Base-by-base conservation (phyloP, 345 rosid genomes). In the Schrenkiella parvula region DNA sequence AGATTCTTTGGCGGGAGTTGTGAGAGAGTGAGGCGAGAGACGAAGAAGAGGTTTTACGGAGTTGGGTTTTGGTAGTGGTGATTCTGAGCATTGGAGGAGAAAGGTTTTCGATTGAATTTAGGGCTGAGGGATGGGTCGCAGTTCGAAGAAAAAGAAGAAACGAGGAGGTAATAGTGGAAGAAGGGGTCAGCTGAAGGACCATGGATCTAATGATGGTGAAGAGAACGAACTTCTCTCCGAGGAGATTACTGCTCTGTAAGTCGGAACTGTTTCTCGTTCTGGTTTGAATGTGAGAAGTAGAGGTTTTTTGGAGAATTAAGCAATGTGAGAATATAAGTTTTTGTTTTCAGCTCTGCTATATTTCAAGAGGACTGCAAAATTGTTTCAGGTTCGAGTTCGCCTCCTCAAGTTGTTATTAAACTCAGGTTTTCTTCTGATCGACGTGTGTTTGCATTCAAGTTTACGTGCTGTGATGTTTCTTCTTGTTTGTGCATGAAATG, bases 211-310 rank as follows among this genome's bases (percentile, higher is more conserved):
- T 21, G 73, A 75, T 57, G 84, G 72, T 15, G 90, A 79, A 21
- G 89, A 86, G 19, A 88, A 83, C 37, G 98, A 91, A 71, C 96
- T 89, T 75, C 95, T 93, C 17, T 66, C 91, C 10, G 97, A 93
- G 52, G 98, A 93, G 72, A 89, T 91, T 81, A 93, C 98, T 53
- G 98, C 95, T 82, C 82, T 93, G 98, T 93, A 84, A 82, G 87
- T 76, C 38, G n/a, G 3, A 12, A 26, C 29, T 41, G 1, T 56
- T 47, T 32, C 14, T 26, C 22, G 29, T 4, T 12, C 23, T 6
- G 10, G 0, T 21, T 35, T 59, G 32, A 48, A 46, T 48, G 42
- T 71, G 41, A 28, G 52, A 32, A 41, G 63, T 18, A 18, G 43
- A 62, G 68, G n/a, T n/a, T 28, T 71, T 57, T 34, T 35, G 29